phyloP scores from a whole-genome alignment of 257 asterid species.

The Penstemon eatonii region DNA sequence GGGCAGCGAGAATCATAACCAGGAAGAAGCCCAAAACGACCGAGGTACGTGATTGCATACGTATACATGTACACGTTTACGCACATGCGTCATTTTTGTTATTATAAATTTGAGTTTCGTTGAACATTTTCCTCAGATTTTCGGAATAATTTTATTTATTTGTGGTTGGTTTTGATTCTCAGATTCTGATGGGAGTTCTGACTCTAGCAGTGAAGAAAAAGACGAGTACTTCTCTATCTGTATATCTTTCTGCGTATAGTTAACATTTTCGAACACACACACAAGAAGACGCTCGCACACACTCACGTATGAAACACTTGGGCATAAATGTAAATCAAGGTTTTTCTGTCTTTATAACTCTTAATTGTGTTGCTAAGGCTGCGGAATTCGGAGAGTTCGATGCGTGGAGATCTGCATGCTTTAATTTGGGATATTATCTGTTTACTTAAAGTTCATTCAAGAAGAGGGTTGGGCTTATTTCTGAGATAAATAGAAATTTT shows the following conservation, averaged over 20 bases:
- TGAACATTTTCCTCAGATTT: slow-evolving; percentile 39
- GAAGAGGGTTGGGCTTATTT: slow-evolving; percentile 28
- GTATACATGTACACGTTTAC: slow-evolving; percentile 33
- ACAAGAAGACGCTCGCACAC: slow-evolving; percentile 15
- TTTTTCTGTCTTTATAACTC: slow-evolving; percentile 16
- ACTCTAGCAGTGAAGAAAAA: slow-evolving; percentile 58
- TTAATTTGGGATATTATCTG: slow-evolving; percentile 33
- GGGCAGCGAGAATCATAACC: slow-evolving; percentile 50
- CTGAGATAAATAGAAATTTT: background rate
- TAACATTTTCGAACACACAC: slow-evolving; percentile 18
- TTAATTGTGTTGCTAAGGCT: slow-evolving; percentile 20
- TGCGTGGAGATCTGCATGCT: slow-evolving; percentile 46
- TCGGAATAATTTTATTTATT: slow-evolving; percentile 26
- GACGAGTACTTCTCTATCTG: slow-evolving; percentile 58
- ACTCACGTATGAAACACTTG: slow-evolving; percentile 24
- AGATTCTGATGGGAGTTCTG: slow-evolving; percentile 73
- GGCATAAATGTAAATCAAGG: slow-evolving; percentile 28
- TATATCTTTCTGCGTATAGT: slow-evolving; percentile 21
- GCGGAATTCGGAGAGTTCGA: slow-evolving; percentile 27
- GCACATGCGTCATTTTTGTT: slow-evolving; percentile 34
- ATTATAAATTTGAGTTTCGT: slow-evolving; percentile 25
- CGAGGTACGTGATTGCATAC: slow-evolving; percentile 41
- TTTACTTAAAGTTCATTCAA: slow-evolving; percentile 23
- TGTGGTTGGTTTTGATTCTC: slow-evolving; percentile 34
- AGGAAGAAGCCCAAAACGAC: slow-evolving; percentile 40